Evolutionary conservation across 805 yeast genomes (phyloP).

Genomic region (Barnettozyma siamensis): DNA sequence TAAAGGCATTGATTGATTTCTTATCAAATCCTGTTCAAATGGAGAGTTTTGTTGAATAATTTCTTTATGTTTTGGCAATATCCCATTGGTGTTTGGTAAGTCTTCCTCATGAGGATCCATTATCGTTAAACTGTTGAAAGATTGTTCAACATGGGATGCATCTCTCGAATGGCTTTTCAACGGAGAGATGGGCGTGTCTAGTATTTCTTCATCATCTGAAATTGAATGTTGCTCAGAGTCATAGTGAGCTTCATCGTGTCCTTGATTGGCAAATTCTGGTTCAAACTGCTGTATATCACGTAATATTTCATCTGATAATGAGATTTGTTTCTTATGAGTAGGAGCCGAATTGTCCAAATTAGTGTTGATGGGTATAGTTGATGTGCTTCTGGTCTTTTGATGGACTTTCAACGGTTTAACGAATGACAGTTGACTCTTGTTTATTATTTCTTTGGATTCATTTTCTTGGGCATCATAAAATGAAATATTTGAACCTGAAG

Average conservation of each 20-base stretch:
- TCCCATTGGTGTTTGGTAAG: not conserved
- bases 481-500: conserved; percentile 4
- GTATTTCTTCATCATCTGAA: not conserved
- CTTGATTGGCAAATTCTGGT: conserved; percentile 1
- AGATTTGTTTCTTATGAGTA: conserved; percentile 17
- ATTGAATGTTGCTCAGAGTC: conserved; percentile 15
- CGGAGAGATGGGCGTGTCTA: conserved; percentile 11
- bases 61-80: too few relatives aligned
- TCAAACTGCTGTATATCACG: conserved; percentile 24
- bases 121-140: not conserved
- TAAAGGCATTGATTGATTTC: not conserved
- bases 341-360: conserved; percentile 1
- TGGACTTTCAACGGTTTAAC: conserved; percentile 22
- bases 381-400: conserved; percentile 16
- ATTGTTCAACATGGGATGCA: not conserved
- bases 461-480: conserved; percentile 7
- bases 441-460: not conserved
- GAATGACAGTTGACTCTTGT: conserved; percentile 3
- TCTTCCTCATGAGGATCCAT: conserved; percentile 1
- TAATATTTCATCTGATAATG: conserved; percentile 24
- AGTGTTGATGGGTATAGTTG: conserved; percentile 8
- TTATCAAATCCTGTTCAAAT: not conserved
- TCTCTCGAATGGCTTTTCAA: conserved; percentile 2
- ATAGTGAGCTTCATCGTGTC: not conserved
- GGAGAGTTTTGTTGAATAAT: not conserved